Percentiles rank a stretch among this genome's conserved stretches.
These are phyloP conservation scores for Ziziphus jujuba DNA, from an alignment of 306 rosid genomes.

Conservation along the genomic window DNA sequence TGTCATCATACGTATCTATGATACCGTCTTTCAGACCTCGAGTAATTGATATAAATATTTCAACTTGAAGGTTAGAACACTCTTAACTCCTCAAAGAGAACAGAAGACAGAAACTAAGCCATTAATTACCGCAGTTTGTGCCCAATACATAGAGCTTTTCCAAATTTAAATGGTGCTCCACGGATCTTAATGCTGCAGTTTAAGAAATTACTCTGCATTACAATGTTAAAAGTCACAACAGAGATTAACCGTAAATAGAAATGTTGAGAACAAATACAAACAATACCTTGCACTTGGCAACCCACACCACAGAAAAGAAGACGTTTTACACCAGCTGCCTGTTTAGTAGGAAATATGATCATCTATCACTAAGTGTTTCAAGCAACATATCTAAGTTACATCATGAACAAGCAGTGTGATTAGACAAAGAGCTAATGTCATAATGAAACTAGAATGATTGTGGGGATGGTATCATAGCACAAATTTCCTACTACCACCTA, in stretches of 20 bases:
- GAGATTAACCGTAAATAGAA: slow-evolving; percentile 38
- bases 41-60: not conserved
- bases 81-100: not conserved
- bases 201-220: slow-evolving; percentile 97
- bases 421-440: not conserved
- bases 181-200: slow-evolving; percentile 96
- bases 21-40: not conserved
- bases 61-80: not conserved
- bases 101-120: slow-evolving; percentile 7
- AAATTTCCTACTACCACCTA: too few relatives aligned
- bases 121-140: slow-evolving; percentile 87
- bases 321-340: slow-evolving; percentile 96
- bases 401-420: not conserved
- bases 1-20: not conserved
- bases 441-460: not conserved
- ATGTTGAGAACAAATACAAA: slow-evolving; percentile 18
- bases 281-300: slow-evolving; percentile 94
- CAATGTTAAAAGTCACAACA: slow-evolving; percentile 73
- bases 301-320: slow-evolving; percentile 99
- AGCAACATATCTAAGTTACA: slow-evolving; percentile 1
- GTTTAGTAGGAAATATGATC: slow-evolving; percentile 19
- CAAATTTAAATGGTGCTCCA: slow-evolving; percentile 87
- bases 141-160: slow-evolving; percentile 95
- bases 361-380: not conserved
- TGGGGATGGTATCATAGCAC: too few relatives aligned